These are phyloP conservation scores for Sphagnum fallax DNA, from an alignment of 228 moss, liverwort and hornwort species.

Conservation along the genomic window DNA sequence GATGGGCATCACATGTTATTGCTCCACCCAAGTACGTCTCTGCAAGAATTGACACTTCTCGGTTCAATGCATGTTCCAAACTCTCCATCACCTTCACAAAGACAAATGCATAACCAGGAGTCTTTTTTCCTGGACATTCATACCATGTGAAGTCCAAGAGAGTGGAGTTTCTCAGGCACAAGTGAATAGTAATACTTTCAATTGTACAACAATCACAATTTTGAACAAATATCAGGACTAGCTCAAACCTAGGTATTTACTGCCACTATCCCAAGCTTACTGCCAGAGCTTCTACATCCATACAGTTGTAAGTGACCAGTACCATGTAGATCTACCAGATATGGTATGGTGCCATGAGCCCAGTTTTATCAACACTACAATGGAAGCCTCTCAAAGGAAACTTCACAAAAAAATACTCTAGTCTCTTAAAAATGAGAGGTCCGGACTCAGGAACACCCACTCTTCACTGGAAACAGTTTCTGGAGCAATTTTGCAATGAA, in stretches of 20 bases:
- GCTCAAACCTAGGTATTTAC: slow-evolving; percentile 7
- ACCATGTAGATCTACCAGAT: too few relatives aligned
- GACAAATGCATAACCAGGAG: neutral
- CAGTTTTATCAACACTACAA: too few relatives aligned
- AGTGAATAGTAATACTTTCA: neutral
- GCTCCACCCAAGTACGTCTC: slow-evolving; percentile 18
- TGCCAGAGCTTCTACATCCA: too few relatives aligned
- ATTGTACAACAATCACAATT: neutral
- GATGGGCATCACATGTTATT: slow-evolving; percentile 17
- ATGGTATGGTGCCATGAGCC: too few relatives aligned
- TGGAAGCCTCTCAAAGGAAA: too few relatives aligned
- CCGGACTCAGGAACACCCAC: too few relatives aligned
- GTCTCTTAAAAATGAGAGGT: too few relatives aligned
- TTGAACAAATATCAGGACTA: slow-evolving; percentile 1
- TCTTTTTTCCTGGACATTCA: too few relatives aligned
- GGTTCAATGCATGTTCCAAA: slow-evolving; percentile 18
- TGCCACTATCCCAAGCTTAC: slow-evolving; percentile 6
- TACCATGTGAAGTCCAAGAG: neutral
- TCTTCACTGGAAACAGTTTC: too few relatives aligned
- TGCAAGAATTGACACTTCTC: slow-evolving; percentile 11
- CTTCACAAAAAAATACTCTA: too few relatives aligned
- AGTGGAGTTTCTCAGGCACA: neutral
- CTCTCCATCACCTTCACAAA: slow-evolving; percentile 9
- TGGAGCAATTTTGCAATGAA: too few relatives aligned
- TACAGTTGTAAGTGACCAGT: too few relatives aligned